Conservation (phyloP, 805 yeast genomes). For the Suhomyces emberorum region DNA sequence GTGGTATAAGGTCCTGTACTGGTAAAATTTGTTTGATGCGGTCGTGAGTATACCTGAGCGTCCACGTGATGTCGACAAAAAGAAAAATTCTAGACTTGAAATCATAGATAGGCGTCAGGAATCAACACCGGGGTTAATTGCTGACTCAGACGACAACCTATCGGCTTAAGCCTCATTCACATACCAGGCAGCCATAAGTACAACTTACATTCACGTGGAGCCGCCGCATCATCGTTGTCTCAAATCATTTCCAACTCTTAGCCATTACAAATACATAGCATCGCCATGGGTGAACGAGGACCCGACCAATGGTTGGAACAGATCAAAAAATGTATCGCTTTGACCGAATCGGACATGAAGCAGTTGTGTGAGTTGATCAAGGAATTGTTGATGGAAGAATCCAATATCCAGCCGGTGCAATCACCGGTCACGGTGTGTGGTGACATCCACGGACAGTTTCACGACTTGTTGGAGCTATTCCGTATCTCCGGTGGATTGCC, state of each 20-base stretch:
- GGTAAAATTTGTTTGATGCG: not conserved
- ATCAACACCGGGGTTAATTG: not conserved
- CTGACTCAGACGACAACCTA: not conserved
- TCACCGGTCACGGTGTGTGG: constrained; percentile 96
- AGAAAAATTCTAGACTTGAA: not conserved
- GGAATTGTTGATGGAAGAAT: constrained; percentile 92
- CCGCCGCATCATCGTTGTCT: no score
- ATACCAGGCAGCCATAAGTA: no score
- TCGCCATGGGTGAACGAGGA: constrained; percentile 71
- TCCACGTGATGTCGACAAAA: constrained; percentile 5
- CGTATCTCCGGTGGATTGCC: constrained; percentile 93
- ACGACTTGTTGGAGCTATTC: constrained; percentile 86
- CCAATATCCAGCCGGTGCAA: constrained; percentile 90
- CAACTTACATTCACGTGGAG: no score
- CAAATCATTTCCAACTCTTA: no score
- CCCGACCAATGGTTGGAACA: constrained; percentile 97
- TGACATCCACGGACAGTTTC: constrained; percentile 98
- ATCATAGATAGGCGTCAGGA: not conserved
- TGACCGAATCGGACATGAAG: constrained; percentile 92
- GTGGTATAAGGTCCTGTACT: no score
- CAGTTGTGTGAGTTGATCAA: constrained; percentile 93
- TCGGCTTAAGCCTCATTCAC: no score
- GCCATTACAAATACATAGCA: no score
- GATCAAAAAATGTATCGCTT: constrained; percentile 81
- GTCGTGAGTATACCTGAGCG: not conserved